phyloP scores from a whole-genome alignment of 257 asterid genomes.

The Scutellaria barbata region DNA sequence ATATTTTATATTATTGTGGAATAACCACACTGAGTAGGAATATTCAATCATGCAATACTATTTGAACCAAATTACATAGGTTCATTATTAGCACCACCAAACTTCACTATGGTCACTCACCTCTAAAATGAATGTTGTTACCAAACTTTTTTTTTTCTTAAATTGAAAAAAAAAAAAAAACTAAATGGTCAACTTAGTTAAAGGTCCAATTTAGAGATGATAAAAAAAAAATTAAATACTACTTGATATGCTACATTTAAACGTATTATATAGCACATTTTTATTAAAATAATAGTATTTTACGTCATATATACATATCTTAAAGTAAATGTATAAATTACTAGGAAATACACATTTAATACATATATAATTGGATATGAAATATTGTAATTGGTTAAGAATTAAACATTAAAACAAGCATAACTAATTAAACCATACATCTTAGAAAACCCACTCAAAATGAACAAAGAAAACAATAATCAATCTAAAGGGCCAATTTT shows the following conservation, averaged over 20 bases:
- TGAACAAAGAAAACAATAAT: neutral
- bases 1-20: neutral
- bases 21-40: slow-evolving; percentile 19
- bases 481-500: neutral
- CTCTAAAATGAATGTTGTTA: neutral
- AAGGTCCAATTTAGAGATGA: neutral
- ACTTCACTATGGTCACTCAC: slow-evolving; percentile 26
- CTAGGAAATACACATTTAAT: too few species aligned
- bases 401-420: too few species aligned
- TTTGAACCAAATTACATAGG: slow-evolving; percentile 24
- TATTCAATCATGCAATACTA: slow-evolving; percentile 34
- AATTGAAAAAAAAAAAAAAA: neutral
- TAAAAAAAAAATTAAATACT: too few species aligned
- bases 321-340: too few species aligned
- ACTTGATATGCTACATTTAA: too few species aligned
- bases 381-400: too few species aligned
- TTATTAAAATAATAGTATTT: too few species aligned
- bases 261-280: too few species aligned
- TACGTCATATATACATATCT: too few species aligned
- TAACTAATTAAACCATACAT: too few species aligned
- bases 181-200: neutral
- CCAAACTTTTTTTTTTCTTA: neutral
- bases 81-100: slow-evolving; percentile 39
- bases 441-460: neutral
- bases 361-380: too few species aligned